Base-by-base conservation (phyloP, 805 yeast species). In the Candida caryicola region DNA sequence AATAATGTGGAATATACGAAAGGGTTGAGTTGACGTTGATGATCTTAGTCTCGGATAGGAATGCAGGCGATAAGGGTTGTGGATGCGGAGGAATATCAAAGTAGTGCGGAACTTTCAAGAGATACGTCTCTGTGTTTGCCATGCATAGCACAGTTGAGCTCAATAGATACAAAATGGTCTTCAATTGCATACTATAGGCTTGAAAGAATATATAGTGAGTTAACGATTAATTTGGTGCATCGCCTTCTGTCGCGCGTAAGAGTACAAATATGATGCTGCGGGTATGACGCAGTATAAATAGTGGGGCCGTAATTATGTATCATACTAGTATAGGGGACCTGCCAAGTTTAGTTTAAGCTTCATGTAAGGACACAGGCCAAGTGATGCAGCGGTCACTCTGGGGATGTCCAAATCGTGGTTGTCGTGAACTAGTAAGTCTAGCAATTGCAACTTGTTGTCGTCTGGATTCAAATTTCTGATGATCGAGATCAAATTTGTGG, bases 91-190 rank as follows among this genome's bases (percentile, higher is more conserved):
- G 65, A 9, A 66, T 54, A 29, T 62, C 53, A 46, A 55, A 69
- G 46, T 66, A 60, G 23, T 61, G 53, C 0, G 73, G 73, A 0
- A 67, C 45, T 25, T 40, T 36, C 21, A 66, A 31, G 13, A 62
- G 35, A 18, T 53, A 47, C 1, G 69, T 56, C 41, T 69, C 74
- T 1, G 74, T 69, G 36, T 69, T 69, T 21, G 68, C 71, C 27
- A 37, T 10, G 19, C 43, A 42, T 15, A 26, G 26, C 5, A 23
- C 28, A 4, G 31, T 12, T 8, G 31, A 16, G 17, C 27, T n/a
- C n/a, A n/a, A n/a, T n/a, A n/a, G n/a, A n/a, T n/a, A n/a, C n/a
- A n/a, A n/a, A n/a, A n/a, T n/a, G n/a, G n/a, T n/a, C n/a, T n/a
- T n/a, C n/a, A n/a, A n/a, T n/a, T n/a, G n/a, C n/a, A n/a, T n/a